Percentiles rank a stretch among this genome's conserved stretches.
Conservation (phyloP, 768 basidiomycete genomes). For the Lactifluus volemus region DNA sequence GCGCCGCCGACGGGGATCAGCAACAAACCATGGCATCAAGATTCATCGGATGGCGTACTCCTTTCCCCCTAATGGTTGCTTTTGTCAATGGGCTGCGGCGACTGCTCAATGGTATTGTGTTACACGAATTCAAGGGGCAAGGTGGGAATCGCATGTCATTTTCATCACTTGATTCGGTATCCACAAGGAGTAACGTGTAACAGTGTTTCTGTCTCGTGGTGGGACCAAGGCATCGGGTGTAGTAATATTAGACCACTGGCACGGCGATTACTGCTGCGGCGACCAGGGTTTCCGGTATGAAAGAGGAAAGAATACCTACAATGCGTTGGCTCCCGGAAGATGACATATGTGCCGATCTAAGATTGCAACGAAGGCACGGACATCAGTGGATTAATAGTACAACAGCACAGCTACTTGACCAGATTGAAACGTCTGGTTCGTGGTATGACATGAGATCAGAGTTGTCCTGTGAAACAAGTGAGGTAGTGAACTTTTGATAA, state of each 20-base stretch:
- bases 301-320: neutral
- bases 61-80: neutral
- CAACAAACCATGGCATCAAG: neutral
- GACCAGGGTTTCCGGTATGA: neutral
- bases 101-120: neutral
- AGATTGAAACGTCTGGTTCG: neutral
- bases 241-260: no score
- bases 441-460: neutral
- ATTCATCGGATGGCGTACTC: neutral
- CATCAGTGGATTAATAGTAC: neutral
- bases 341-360: neutral
- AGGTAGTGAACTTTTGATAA: neutral
- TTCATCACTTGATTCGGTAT: neutral
- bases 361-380: neutral
- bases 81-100: neutral
- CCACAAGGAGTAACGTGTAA: neutral
- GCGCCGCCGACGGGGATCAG: neutral
- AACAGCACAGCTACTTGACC: neutral
- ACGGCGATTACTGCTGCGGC: neutral
- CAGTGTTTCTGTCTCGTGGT: no score
- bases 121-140: neutral
- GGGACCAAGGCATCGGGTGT: neutral
- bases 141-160: neutral
- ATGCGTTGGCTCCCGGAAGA: neutral
- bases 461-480: neutral